Conservation (phyloP, 202 grass and related monocot species). For the Zizania palustris region DNA sequence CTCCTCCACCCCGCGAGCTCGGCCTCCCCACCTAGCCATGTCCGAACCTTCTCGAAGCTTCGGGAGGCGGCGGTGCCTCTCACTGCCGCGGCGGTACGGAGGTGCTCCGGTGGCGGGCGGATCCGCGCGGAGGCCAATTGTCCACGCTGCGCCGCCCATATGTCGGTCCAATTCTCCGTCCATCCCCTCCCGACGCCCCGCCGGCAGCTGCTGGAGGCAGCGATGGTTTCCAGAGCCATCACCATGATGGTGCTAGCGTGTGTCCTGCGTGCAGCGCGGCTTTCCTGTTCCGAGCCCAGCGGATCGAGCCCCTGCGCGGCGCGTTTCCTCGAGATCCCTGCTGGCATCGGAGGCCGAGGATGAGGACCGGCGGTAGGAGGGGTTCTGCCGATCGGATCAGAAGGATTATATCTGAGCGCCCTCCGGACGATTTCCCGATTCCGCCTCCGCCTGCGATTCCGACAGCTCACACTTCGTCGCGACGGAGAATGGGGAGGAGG, state of each 20-base stretch:
- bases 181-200: conserved; percentile 24
- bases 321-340: conserved; percentile 77
- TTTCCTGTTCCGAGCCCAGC: conserved; percentile 67
- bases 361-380: conserved; percentile 21
- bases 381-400: conserved; percentile 51
- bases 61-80: conserved; percentile 46
- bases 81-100: conserved; percentile 21
- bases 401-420: conserved; percentile 48
- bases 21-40: conserved; percentile 42
- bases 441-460: conserved; percentile 37
- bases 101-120: conserved; percentile 50
- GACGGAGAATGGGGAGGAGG: conserved; percentile 47
- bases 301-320: conserved; percentile 67
- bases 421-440: conserved; percentile 48
- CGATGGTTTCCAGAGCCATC: background rate
- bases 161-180: conserved; percentile 65
- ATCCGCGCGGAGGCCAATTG: conserved; percentile 76
- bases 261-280: conserved; percentile 61
- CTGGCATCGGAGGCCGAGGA: conserved; percentile 32
- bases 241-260: conserved; percentile 51
- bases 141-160: conserved; percentile 68
- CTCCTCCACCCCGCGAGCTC: background rate
- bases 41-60: conserved; percentile 58
- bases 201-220: background rate
- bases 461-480: conserved; percentile 25